Evolutionary conservation across 2,329 filamentous ascomycete genomes (phyloP).

Genomic region (Colletotrichum truncatum): DNA sequence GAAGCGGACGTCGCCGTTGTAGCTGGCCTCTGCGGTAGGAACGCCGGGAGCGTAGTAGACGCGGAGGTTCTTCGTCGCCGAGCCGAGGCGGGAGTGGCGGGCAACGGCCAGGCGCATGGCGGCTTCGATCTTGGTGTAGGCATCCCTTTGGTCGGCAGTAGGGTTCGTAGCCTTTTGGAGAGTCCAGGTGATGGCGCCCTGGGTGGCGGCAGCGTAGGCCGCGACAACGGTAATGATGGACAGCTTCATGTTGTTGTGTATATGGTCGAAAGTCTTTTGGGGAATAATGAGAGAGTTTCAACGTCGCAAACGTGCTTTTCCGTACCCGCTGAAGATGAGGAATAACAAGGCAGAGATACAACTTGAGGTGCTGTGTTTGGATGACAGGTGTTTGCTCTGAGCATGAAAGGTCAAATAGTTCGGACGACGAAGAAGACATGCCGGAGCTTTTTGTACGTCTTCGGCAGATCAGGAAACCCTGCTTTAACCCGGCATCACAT

Average conservation of each 20-base stretch:
- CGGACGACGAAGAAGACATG: neutral
- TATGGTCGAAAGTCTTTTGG: too few relatives aligned
- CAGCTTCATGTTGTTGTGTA: constrained; percentile 31
- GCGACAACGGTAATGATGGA: constrained; percentile 37
- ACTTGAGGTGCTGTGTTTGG: neutral
- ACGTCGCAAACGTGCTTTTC: too few relatives aligned
- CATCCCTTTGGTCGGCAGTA: constrained; percentile 50
- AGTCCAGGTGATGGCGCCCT: constrained; percentile 48
- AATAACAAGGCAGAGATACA: neutral
- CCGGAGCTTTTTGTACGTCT: neutral
- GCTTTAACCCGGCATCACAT: neutral
- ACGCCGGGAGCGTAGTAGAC: constrained; percentile 55
- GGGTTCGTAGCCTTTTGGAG: constrained; percentile 49
- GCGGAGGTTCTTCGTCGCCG: constrained; percentile 48
- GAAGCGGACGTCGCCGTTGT: constrained; percentile 57
- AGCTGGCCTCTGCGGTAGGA: constrained; percentile 56
- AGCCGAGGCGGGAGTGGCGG: constrained; percentile 47
- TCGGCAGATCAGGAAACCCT: neutral
- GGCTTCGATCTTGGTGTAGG: constrained; percentile 50
- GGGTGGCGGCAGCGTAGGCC: constrained; percentile 41
- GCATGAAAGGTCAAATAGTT: neutral
- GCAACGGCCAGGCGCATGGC: constrained; percentile 51
- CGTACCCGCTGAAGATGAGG: too few relatives aligned
- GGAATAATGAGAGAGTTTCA: too few relatives aligned
- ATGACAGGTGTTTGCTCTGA: neutral